Conservation (phyloP, 1,284 basidiomycete genomes). For the Heterobasidion parviporum region DNA sequence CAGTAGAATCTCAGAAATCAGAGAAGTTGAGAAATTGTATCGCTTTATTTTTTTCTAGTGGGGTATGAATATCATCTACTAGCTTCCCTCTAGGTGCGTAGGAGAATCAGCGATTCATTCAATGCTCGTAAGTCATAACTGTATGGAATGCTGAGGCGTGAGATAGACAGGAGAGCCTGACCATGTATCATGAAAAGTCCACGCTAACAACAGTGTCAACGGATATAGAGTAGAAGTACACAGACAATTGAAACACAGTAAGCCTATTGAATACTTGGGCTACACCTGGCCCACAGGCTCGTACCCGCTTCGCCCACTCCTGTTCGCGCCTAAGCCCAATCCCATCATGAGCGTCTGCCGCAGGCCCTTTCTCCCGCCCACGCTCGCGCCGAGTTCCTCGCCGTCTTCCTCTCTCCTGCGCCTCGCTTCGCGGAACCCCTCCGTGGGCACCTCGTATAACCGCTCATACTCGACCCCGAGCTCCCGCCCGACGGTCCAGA, state of each 20-base stretch:
- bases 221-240: not conserved
- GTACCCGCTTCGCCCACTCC: constrained; percentile 45
- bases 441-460: constrained; percentile 83
- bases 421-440: constrained; percentile 69
- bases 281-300: constrained; percentile 55
- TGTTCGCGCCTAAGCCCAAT: constrained; percentile 32
- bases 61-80: too few relatives aligned
- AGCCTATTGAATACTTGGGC: not conserved
- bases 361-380: constrained; percentile 32
- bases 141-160: not conserved
- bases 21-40: not conserved
- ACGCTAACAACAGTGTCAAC: not conserved
- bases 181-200: not conserved
- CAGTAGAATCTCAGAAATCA: not conserved
- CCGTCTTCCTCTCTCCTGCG: constrained; percentile 50
- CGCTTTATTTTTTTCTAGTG: too few relatives aligned
- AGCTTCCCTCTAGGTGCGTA: too few relatives aligned
- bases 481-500: constrained; percentile 84
- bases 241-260: not conserved
- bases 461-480: constrained; percentile 85
- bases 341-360: constrained; percentile 44
- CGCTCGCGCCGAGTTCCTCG: constrained; percentile 36
- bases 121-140: too few relatives aligned
- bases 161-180: not conserved
- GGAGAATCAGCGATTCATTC: too few relatives aligned